phyloP scores from a whole-genome alignment of 2,329 filamentous ascomycete species.

The Aureobasidium sp. region DNA sequence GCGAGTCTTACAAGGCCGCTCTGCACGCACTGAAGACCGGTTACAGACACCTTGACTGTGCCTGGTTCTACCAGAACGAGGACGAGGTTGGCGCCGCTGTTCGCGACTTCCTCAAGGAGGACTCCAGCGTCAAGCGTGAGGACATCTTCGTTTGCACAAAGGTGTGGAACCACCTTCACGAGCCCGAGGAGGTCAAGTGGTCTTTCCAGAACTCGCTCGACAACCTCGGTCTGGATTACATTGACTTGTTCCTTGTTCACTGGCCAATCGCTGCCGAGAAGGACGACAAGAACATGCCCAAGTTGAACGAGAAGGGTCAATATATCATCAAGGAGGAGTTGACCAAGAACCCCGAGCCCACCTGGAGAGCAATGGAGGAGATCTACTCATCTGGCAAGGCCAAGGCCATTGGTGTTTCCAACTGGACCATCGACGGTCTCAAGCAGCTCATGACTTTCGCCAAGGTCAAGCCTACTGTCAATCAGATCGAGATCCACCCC shows the following conservation, averaged over 20 bases:
- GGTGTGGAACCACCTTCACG: constrained; percentile 46
- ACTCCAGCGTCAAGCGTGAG: constrained; percentile 37
- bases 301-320: constrained; percentile 45
- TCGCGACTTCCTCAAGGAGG: constrained; percentile 45
- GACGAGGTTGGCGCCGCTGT: constrained; percentile 45
- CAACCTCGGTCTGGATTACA: constrained; percentile 26
- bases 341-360: constrained; percentile 58
- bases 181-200: constrained; percentile 28
- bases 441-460: constrained; percentile 35
- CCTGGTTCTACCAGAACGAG: constrained; percentile 48
- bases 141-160: constrained; percentile 46
- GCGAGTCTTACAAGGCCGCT: constrained; percentile 49
- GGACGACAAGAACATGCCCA: constrained; percentile 38
- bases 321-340: constrained; percentile 56
- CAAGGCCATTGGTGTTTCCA: constrained; percentile 45
- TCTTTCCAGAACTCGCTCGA: constrained; percentile 26
- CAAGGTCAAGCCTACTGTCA: constrained; percentile 34
- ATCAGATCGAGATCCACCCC: constrained; percentile 45
- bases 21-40: constrained; percentile 42
- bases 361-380: constrained; percentile 55
- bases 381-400: constrained; percentile 47
- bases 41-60: constrained; percentile 49
- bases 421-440: constrained; percentile 39
- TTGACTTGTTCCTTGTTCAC: constrained; percentile 29
- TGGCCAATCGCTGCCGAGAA: constrained; percentile 45